A percentile compares a stretch with the other conserved stretches of the same genome.
Conservation (phyloP, 768 basidiomycete species). For the Leccinum variicolor region DNA sequence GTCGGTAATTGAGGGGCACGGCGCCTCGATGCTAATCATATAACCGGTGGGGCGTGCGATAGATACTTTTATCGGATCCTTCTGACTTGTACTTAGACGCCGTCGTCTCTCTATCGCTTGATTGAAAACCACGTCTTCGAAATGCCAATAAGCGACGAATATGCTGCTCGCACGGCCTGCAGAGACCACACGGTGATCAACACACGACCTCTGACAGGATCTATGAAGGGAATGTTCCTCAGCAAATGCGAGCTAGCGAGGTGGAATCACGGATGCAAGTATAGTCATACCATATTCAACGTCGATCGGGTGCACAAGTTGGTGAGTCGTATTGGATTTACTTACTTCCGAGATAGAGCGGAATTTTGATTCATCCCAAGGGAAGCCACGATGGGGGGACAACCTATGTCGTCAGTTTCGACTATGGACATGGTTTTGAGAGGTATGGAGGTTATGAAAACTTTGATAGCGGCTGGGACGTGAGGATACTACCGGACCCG, state of each 20-base stretch:
- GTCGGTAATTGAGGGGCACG: neutral
- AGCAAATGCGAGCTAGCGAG: conserved; percentile 9
- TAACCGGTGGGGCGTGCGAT: neutral
- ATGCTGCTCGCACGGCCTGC: conserved; percentile 17
- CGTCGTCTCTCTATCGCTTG: neutral
- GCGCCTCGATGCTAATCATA: neutral
- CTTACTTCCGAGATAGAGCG: neutral
- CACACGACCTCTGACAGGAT: conserved; percentile 10
- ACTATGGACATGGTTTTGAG: conserved; percentile 14
- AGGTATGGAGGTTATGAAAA: conserved; percentile 12
- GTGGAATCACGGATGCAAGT: conserved; percentile 7
- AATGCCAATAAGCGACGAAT: conserved; percentile 19
- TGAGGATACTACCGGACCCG: neutral
- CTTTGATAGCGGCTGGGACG: conserved; percentile 10
- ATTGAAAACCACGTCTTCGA: neutral
- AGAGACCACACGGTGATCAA: conserved; percentile 11
- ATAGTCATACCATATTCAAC: conserved; percentile 21
- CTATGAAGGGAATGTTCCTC: neutral
- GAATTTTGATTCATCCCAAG: neutral
- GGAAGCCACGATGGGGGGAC: conserved; percentile 2
- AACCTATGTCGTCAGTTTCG: conserved; percentile 8
- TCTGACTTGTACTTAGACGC: neutral
- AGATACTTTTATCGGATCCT: neutral
- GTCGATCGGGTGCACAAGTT: conserved; percentile 9
- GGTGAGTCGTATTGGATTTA: neutral